Percentiles rank a stretch among this genome's conserved stretches.
phyloP scores from a whole-genome alignment of 75 land plant genomes.

The Pseudotsuga menziesii region DNA sequence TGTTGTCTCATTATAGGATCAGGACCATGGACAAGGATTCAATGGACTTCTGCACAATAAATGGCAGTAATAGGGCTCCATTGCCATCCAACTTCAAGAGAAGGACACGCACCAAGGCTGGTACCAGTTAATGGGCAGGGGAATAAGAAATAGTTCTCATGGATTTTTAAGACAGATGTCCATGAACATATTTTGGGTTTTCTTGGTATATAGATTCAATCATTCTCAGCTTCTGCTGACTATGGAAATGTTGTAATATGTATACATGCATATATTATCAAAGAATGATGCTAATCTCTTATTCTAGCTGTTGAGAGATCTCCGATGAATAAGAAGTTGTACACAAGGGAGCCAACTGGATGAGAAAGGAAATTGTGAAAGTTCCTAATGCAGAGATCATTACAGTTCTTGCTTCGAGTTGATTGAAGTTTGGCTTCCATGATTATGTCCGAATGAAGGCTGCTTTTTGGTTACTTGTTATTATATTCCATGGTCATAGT shows the following conservation, averaged over 20 bases:
- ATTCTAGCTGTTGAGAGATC: not conserved
- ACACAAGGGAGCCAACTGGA: not conserved
- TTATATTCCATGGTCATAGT: too few species aligned
- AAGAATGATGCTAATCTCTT: not conserved
- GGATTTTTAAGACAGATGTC: not conserved
- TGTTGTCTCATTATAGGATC: constrained; percentile 50
- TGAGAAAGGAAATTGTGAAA: too few species aligned
- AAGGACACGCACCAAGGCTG: not conserved
- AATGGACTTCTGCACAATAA: not conserved
- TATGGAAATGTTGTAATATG: not conserved
- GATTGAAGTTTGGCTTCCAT: too few species aligned
- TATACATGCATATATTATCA: not conserved
- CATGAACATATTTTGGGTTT: not conserved
- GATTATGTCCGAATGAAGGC: too few species aligned
- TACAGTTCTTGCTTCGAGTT: too few species aligned
- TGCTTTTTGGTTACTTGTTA: too few species aligned
- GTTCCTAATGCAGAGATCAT: too few species aligned
- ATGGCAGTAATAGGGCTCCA: not conserved
- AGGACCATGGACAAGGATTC: constrained; percentile 7
- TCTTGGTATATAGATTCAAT: not conserved
- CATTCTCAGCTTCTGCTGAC: not conserved
- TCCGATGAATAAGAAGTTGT: not conserved
- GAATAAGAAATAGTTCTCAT: not conserved
- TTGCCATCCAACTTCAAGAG: not conserved
- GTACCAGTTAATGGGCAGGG: not conserved